A percentile compares a stretch with the other conserved stretches of the same genome.
phyloP scores from a whole-genome alignment of 78 protist genomes.

The Planoprotostelium fungivorum region DNA sequence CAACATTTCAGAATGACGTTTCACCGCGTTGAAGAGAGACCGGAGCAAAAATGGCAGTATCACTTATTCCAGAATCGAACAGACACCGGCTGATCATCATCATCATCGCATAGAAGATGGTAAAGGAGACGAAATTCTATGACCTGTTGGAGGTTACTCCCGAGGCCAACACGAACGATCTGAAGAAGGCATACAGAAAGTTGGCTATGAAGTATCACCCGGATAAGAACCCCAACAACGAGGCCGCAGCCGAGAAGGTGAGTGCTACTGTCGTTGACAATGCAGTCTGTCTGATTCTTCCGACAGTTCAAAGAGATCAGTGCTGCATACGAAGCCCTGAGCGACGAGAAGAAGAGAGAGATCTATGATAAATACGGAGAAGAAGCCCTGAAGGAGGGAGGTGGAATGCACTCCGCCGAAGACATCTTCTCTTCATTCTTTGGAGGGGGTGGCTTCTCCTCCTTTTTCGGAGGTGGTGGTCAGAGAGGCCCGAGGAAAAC shows the following conservation, averaged over 20 bases:
- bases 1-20: not conserved
- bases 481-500: constrained; percentile 57
- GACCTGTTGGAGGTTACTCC: constrained; percentile 54
- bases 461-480: constrained; percentile 29
- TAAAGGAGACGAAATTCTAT: constrained; percentile 16
- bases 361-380: constrained; percentile 90
- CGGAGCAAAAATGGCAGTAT: no score
- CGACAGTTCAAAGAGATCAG: constrained; percentile 84
- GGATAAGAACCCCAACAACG: constrained; percentile 36
- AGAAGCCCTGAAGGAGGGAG: constrained; percentile 83
- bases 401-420: constrained; percentile 52
- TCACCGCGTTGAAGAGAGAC: not conserved
- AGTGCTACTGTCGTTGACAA: not conserved
- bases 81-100: not conserved
- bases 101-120: not conserved
- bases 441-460: constrained; percentile 68
- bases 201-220: constrained; percentile 39
- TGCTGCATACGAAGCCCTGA: constrained; percentile 87
- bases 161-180: constrained; percentile 43
- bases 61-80: not conserved
- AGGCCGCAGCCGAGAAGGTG: not conserved
- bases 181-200: constrained; percentile 45
- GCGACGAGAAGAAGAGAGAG: constrained; percentile 81
- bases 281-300: not conserved
- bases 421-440: constrained; percentile 78